Evolutionary conservation across 164 flowering plant species (phyloP), one percentile per base, ranked within the genome.

Genomic region (Magnolia changhungtana): DNA sequence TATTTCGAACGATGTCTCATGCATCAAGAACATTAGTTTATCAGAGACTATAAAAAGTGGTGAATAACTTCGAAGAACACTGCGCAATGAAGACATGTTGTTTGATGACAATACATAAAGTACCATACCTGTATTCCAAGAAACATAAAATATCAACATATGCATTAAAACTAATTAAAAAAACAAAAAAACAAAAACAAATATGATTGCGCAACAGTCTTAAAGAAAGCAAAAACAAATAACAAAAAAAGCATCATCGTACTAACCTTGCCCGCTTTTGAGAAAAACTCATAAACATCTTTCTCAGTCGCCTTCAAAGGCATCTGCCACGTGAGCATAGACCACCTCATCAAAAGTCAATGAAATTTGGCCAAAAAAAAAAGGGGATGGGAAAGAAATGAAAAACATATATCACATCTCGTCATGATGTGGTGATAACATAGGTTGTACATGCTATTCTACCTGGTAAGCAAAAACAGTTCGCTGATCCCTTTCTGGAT

Each of bases 381-480:
- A 18, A 69, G 58, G 10, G 61, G 14, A 8, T 7, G 66, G 21
- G 27, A 4, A 16, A n/a, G 23, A 79, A 75, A 58, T 55, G 8
- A 80, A 66, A 71, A 18, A 1, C 7, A 63, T 31, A 59, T 18
- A 49, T 37, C 72, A 69, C 10, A 23, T 19, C 27, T 29, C 23
- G 2, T 59, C 37, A 27, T 72, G 1, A 16, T 73, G 29, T 73
- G 19, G 75, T 29, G 16, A 21, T 63, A 24, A 63, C 4, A 79
- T 69, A 69, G 14, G 31, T 1, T 14, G 6, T 50, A 52, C 59
- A 68, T 76, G 72, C 37, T 63, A 76, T 77, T 37, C 21, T 72
- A 95, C 99, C 97, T 95, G 99, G 84, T 95, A 95, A 20, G 98
- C 99, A 87, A 95, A 95, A 65, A 95, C 99, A 81, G 99, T 95